Base-by-base conservation (phyloP, 2,329 filamentous ascomycete species). In the Talaromyces sp. region DNA sequence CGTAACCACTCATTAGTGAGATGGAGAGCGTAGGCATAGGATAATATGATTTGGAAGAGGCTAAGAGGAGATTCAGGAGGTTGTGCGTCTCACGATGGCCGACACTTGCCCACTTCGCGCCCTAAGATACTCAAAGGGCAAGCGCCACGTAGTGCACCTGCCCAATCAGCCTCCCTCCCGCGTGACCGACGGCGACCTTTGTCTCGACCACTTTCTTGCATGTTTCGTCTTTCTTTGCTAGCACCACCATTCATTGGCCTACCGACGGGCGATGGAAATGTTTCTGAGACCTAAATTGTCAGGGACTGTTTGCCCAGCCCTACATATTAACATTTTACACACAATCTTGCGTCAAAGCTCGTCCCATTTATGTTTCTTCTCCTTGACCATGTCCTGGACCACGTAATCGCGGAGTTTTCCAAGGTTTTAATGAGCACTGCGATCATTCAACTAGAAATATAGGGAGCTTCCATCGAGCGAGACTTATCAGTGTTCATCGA, bases 271-370 rank as follows among this genome's bases (percentile, higher is more conserved):
- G 1, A 14, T 22, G 31, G 2, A 37, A 16, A 13, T 16, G 31
- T 56, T 56, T 56, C 52, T 56, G 52, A 56, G 52, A 37, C 52
- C 33, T 11, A 19, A 35, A 56, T 56, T 37, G 52, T 56, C 33
- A 56, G 31, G 33, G 31, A 52, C n/a, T 33, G 22, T 19, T 33
- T 54, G 48, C 50, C 52, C 27, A 56, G 52, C 52, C 10, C n/a
- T 37, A 7, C 33, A 37, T 19, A 37, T 24, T 31, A 31, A 50
- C 45, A 9, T 3, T 27, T 2, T 14, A 31, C 4, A 31, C 27
- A 31, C 27, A 31, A 31, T 31, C 4, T 48, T 14, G 45, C 27
- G 50, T 35, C 31, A 35, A 54, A 54, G 31, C 50, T 50, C 47
- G 45, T 27, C 45, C 45, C 10, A 37, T 37, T 37, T 14, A 50